phyloP scores from a whole-genome alignment of 352 stramenopile genomes.

The Phytophthora pistaciae region DNA sequence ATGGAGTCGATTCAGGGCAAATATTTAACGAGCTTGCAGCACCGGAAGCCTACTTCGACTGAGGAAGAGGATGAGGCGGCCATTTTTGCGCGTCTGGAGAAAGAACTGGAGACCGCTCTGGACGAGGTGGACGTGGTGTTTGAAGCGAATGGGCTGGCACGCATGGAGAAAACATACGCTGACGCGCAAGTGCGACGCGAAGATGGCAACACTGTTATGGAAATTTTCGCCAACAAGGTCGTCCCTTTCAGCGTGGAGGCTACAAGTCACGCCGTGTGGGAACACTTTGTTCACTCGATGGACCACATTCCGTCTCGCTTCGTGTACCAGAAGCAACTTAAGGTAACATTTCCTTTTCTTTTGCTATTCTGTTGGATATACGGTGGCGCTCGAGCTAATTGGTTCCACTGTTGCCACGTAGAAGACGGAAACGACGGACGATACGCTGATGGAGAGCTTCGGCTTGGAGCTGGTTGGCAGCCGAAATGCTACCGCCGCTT shows the following conservation, averaged over 20 bases:
- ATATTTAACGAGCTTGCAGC: conserved; percentile 46
- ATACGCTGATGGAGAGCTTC: conserved; percentile 66
- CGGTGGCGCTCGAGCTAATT: conserved; percentile 17
- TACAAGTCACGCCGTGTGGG: conserved; percentile 55
- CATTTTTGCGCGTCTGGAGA: conserved; percentile 59
- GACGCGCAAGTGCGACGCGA: conserved; percentile 60
- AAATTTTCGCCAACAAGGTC: conserved; percentile 70
- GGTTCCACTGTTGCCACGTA: conserved; percentile 31
- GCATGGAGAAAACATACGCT: conserved; percentile 59
- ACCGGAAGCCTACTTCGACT: conserved; percentile 46
- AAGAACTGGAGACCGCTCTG: conserved; percentile 48
- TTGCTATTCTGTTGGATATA: not conserved
- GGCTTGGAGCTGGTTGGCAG: conserved; percentile 58
- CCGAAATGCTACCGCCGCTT: conserved; percentile 56
- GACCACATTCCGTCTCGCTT: conserved; percentile 65
- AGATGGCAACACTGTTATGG: conserved; percentile 51
- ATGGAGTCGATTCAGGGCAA: conserved; percentile 62
- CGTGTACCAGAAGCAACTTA: conserved; percentile 62
- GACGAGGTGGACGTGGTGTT: conserved; percentile 61
- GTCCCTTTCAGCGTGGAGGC: conserved; percentile 57
- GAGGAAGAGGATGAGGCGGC: conserved; percentile 52
- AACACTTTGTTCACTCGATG: conserved; percentile 67
- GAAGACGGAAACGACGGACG: conserved; percentile 53
- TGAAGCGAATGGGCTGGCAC: conserved; percentile 54
- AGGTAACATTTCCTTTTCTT: conserved; percentile 33